These are phyloP conservation scores for Pugionium dolabratum DNA, from an alignment of 345 rosid genomes.

Conservation along the genomic window DNA sequence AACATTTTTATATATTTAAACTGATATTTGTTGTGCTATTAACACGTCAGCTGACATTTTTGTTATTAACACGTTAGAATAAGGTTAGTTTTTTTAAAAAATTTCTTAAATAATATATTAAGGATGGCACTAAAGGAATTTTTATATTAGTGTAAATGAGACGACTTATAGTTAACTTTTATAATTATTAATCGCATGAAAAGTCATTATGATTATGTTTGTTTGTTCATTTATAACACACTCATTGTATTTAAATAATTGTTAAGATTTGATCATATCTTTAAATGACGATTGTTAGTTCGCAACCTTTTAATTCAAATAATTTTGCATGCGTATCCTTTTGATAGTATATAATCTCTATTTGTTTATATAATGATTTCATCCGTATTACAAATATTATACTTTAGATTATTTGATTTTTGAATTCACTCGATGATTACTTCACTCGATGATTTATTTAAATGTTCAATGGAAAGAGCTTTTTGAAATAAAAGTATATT, in stretches of 20 bases:
- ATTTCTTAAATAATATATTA: no score
- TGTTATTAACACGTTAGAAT: no score
- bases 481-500: no score
- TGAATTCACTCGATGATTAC: no score
- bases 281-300: no score
- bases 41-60: no score
- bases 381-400: neutral
- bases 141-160: neutral
- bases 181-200: conserved; percentile 37
- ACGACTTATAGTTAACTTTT: conserved; percentile 37
- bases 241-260: conserved; percentile 1
- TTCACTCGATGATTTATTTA: neutral
- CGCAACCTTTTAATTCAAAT: conserved; percentile 35
- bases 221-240: conserved; percentile 21
- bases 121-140: neutral
- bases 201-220: conserved; percentile 36
- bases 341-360: neutral
- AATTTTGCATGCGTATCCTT: conserved; percentile 9
- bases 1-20: no score
- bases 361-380: neutral
- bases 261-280: neutral
- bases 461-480: neutral
- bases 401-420: neutral
- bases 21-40: no score
- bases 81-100: no score